Percentiles rank a stretch among this genome's conserved stretches.
These are phyloP conservation scores for Pleurostoma richardsiae DNA, from an alignment of 2,329 filamentous ascomycete species.

Conservation along the genomic window DNA sequence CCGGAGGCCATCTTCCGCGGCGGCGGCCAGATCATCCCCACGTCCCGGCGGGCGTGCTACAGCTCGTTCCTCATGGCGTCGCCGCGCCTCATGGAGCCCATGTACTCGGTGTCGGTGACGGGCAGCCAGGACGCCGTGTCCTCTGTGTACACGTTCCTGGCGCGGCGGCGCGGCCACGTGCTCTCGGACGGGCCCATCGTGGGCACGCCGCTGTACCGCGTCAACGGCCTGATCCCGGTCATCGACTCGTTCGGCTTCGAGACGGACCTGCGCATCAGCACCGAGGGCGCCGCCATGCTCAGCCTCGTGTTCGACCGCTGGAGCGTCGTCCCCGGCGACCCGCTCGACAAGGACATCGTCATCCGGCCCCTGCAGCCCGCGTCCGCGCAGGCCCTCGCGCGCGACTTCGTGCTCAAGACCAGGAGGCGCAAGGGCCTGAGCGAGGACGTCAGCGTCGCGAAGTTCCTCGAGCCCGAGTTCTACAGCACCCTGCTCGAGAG, in stretches of 20 bases:
- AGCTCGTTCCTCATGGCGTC: slow-evolving; percentile 96
- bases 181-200: slow-evolving; percentile 91
- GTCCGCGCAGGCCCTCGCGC: slow-evolving; percentile 78
- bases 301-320: slow-evolving; percentile 93
- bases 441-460: slow-evolving; percentile 92
- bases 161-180: slow-evolving; percentile 84
- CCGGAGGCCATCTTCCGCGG: slow-evolving; percentile 90
- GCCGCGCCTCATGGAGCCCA: slow-evolving; percentile 91
- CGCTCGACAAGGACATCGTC: slow-evolving; percentile 80
- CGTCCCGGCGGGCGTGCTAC: slow-evolving; percentile 87
- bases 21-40: slow-evolving; percentile 96
- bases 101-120: slow-evolving; percentile 90
- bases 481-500: slow-evolving; percentile 85
- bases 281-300: slow-evolving; percentile 85
- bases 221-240: slow-evolving; percentile 86
- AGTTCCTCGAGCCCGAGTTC: slow-evolving; percentile 92
- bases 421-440: slow-evolving; percentile 86
- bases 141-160: slow-evolving; percentile 86
- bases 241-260: slow-evolving; percentile 98
- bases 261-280: slow-evolving; percentile 93
- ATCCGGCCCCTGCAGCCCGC: slow-evolving; percentile 83
- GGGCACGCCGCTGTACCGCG: slow-evolving; percentile 88
- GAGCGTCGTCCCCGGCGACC: slow-evolving; percentile 93
- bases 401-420: slow-evolving; percentile 97
- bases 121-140: slow-evolving; percentile 86